Evolutionary conservation across 192 early-diverging fungal genomes (phyloP), one percentile per base, ranked within the genome.

Genomic region (Coemansia sp.): DNA sequence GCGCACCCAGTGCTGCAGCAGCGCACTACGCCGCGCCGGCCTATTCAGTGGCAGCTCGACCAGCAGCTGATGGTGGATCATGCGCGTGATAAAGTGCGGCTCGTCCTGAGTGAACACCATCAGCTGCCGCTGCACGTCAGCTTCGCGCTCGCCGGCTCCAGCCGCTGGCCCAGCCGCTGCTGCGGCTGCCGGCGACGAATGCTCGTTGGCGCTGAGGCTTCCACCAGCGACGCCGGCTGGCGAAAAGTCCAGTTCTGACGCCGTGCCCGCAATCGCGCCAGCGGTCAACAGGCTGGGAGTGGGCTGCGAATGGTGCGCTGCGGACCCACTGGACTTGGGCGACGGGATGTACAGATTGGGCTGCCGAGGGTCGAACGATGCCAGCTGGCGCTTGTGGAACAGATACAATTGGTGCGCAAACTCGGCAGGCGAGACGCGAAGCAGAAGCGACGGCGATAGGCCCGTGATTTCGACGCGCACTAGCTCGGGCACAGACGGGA

Each of bases 81-180:
- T 65, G 19, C 86, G 81, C 6, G 87, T 87, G 20, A 91, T 32
- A 56, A 91, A 91, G 58, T 91, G 89, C n/a, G 89, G 89, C 22
- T 86, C 78, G 29, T 67, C 59, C 1, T 69, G 73, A 13, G 85
- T 87, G 47, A 84, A 87, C 39, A 74, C 69, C 60, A 83, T 69
- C 50, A 76, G 47, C 64, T 75, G 82, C 1, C 72, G 71, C 36
- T 71, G 68, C 35, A 67, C 54, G 5, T 75, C 68, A 58, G 72
- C 39, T 11, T 65, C 48, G 22, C 35, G 47, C 55, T 69, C 32
- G 32, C 32, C 32, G 4, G 32, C 4, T 34, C 9, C 32, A 9
- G 5, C 32, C 9, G 32, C 32, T 6, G 32, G 9, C 32, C 32
- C 32, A n/a, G n/a, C n/a, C 32, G 32, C 71, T 11, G 49, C 28